A percentile compares a stretch with the other conserved stretches of the same genome.
Evolutionary conservation across 495 filamentous ascomycete species (phyloP).

Genomic region (Daldinia caldariorum): DNA sequence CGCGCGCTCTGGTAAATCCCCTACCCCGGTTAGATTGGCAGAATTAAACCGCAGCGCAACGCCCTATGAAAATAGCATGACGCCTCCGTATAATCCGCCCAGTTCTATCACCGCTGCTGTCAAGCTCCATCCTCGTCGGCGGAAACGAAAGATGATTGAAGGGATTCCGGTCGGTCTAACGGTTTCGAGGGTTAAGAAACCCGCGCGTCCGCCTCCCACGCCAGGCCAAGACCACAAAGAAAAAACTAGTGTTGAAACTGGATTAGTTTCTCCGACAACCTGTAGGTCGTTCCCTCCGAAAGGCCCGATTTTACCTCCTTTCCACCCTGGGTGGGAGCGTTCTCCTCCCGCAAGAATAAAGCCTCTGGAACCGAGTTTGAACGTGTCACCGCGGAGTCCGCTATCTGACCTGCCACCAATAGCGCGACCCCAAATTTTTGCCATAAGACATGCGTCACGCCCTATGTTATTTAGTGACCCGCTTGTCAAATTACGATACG

Average conservation of each 20-base stretch:
- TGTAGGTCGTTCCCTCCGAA: conserved; percentile 16
- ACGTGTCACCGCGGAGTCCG: conserved; percentile 43
- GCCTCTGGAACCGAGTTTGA: conserved; percentile 39
- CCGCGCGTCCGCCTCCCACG: background rate
- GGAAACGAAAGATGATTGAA: conserved; percentile 55
- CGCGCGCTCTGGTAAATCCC: conserved; percentile 36
- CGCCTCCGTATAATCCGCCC: conserved; percentile 10
- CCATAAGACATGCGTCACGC: conserved; percentile 24
- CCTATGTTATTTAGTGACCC: conserved; percentile 45
- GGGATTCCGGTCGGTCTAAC: conserved; percentile 48
- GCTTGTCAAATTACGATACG: conserved; percentile 39
- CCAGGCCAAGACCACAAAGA: background rate
- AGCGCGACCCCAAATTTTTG: conserved; percentile 18
- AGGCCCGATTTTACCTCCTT: conserved; percentile 36
- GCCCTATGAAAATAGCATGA: conserved; percentile 1
- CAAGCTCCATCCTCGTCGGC: conserved; percentile 52
- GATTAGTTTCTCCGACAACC: conserved; percentile 11
- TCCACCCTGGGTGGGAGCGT: conserved; percentile 38
- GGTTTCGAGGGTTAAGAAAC: conserved; percentile 4
- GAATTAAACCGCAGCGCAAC: conserved; percentile 22
- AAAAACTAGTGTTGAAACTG: background rate
- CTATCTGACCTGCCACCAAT: conserved; percentile 35
- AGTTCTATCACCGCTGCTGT: conserved; percentile 53
- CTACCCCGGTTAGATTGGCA: conserved; percentile 25
- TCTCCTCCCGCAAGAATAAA: conserved; percentile 35